phyloP scores from a whole-genome alignment of 1,284 basidiomycete species.

The Malassezia psittaci region DNA sequence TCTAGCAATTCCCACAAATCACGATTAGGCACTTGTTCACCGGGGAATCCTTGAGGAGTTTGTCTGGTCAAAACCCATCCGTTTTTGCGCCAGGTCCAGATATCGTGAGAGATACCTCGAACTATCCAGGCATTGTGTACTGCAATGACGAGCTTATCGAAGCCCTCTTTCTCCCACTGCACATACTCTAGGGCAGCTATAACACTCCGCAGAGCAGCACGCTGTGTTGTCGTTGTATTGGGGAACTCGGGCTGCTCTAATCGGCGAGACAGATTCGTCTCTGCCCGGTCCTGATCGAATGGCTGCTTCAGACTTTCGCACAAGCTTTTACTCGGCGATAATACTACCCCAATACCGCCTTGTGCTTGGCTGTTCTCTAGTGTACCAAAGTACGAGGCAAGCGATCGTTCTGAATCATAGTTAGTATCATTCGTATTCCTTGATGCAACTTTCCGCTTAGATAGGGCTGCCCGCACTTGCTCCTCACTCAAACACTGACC shows the following conservation, averaged over 20 bases:
- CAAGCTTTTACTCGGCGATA: constrained; percentile 8
- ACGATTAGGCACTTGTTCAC: constrained; percentile 37
- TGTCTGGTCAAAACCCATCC: constrained; percentile 31
- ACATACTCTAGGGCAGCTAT: constrained; percentile 39
- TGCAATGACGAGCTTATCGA: constrained; percentile 44
- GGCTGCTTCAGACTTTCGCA: not conserved
- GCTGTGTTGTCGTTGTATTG: constrained; percentile 18
- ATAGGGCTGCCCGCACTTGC: constrained; percentile 19
- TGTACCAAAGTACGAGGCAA: constrained; percentile 12
- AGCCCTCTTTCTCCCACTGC: constrained; percentile 42
- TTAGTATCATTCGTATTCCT: not conserved
- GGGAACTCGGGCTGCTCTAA: constrained; percentile 34
- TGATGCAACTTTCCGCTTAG: constrained; percentile 10
- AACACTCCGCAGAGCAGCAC: constrained; percentile 36
- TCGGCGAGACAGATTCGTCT: constrained; percentile 34
- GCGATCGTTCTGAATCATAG: not conserved
- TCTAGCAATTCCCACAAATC: constrained; percentile 46
- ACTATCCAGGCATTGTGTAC: constrained; percentile 42
- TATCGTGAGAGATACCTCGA: constrained; percentile 36
- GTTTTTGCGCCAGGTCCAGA: constrained; percentile 42
- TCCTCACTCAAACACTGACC: constrained; percentile 25
- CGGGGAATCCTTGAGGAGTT: constrained; percentile 25
- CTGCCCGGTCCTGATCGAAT: constrained; percentile 15
- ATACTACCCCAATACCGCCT: constrained; percentile 17
- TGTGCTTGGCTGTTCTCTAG: constrained; percentile 16